A percentile compares a stretch with the other conserved stretches of the same genome.
These are phyloP conservation scores for Mercurialis annua DNA, from an alignment of 345 rosid species.

Conservation along the genomic window DNA sequence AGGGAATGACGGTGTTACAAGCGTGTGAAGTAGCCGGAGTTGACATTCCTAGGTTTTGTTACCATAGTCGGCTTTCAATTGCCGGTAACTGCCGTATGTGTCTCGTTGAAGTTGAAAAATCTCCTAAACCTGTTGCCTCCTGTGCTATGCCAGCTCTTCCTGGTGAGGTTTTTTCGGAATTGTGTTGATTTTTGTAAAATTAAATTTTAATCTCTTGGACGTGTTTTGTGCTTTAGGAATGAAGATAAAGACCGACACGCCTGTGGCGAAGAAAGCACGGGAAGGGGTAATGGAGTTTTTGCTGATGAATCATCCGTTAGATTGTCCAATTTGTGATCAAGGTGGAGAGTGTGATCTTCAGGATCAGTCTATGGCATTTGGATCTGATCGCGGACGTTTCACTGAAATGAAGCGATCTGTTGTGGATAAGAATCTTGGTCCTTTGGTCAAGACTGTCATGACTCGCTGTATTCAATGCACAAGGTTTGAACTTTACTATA, in stretches of 20 bases:
- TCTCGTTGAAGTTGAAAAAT: slow-evolving; percentile 97
- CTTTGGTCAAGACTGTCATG: slow-evolving; percentile 98
- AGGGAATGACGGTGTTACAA: slow-evolving; percentile 94
- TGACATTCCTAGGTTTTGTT: slow-evolving; percentile 97
- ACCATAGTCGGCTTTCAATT: slow-evolving; percentile 85
- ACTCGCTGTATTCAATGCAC: slow-evolving; percentile 99
- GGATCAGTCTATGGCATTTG: slow-evolving; percentile 99
- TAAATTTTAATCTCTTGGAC: slow-evolving; percentile 4
- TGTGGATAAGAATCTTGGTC: slow-evolving; percentile 97
- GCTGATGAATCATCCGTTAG: slow-evolving; percentile 96
- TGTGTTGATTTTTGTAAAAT: not conserved
- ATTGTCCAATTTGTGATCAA: slow-evolving; percentile 97
- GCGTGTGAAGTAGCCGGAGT: slow-evolving; percentile 98
- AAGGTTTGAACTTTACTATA: slow-evolving; percentile 42
- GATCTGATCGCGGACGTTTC: slow-evolving; percentile 96
- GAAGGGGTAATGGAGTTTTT: slow-evolving; percentile 99
- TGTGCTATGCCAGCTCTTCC: slow-evolving; percentile 99
- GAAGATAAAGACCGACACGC: slow-evolving; percentile 97
- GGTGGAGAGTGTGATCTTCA: slow-evolving; percentile 99
- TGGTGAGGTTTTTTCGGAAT: slow-evolving; percentile 35
- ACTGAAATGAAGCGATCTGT: slow-evolving; percentile 97
- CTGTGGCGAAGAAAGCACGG: slow-evolving; percentile 91
- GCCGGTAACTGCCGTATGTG: slow-evolving; percentile 99
- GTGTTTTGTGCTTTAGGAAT: slow-evolving; percentile 52
- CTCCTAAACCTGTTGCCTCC: slow-evolving; percentile 98